Evolutionary conservation across 208 protist species (phyloP).

Genomic region (Wallacemonas collosoma): DNA sequence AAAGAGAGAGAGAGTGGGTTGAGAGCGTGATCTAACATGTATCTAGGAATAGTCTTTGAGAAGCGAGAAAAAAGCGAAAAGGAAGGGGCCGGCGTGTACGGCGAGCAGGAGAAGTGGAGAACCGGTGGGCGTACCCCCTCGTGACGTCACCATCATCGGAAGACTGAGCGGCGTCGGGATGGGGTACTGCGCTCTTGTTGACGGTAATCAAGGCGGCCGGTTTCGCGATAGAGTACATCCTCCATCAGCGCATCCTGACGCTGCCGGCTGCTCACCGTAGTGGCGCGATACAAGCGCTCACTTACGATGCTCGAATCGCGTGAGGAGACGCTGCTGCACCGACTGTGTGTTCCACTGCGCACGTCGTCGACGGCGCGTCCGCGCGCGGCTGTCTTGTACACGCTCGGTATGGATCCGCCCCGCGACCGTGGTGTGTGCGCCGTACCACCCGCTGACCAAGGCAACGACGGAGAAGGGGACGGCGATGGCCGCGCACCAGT

Average conservation of each 20-base stretch:
- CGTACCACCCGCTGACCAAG: not conserved
- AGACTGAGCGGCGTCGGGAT: slow-evolving; percentile 47
- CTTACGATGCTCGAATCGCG: slow-evolving; percentile 33
- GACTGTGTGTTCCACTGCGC: not conserved
- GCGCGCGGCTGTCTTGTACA: slow-evolving; percentile 6
- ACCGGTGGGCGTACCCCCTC: not conserved
- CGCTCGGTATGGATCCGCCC: slow-evolving; percentile 1
- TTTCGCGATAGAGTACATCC: not conserved
- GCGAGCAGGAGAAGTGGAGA: not conserved
- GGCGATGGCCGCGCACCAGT: slow-evolving; percentile 42
- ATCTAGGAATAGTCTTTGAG: not conserved
- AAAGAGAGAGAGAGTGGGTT: slow-evolving; percentile 5
- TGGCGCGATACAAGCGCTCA: slow-evolving; percentile 69
- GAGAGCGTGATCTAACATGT: not conserved
- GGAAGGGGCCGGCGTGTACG: not conserved
- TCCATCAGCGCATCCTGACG: slow-evolving; percentile 27
- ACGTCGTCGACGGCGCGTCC: not conserved
- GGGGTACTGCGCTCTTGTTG: slow-evolving; percentile 14
- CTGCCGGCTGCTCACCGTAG: slow-evolving; percentile 67
- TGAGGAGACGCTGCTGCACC: slow-evolving; percentile 20
- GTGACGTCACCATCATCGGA: slow-evolving; percentile 22
- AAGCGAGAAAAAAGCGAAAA: slow-evolving; percentile 20
- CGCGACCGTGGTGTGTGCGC: not conserved
- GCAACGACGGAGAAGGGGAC: slow-evolving; percentile 1
- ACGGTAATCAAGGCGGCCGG: slow-evolving; percentile 1